Conservation (phyloP, 140 eudicot genomes). For the Flaveria floridana region DNA sequence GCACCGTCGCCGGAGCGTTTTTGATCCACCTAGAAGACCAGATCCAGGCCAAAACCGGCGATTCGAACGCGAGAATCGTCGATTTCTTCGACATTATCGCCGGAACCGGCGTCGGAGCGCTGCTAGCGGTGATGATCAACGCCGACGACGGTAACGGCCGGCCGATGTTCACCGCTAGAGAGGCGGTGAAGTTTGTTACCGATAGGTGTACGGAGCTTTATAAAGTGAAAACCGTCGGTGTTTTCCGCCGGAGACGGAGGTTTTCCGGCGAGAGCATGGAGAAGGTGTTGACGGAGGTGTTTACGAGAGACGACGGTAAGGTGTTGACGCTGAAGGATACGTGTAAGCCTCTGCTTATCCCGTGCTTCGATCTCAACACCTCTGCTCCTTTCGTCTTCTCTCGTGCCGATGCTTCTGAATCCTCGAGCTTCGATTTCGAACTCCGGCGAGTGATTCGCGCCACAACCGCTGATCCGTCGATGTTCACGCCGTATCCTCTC, state of each 20-base stretch:
- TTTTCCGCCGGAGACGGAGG: slow-evolving; percentile 45
- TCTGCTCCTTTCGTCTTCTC: slow-evolving; percentile 96
- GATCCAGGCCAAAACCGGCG: slow-evolving; percentile 79
- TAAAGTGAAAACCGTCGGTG: slow-evolving; percentile 39
- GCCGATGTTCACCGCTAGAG: slow-evolving; percentile 62
- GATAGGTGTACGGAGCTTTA: slow-evolving; percentile 38
- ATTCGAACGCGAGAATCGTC: slow-evolving; percentile 55
- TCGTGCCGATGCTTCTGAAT: slow-evolving; percentile 79
- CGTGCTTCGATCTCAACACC: slow-evolving; percentile 74
- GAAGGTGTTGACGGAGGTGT: slow-evolving; percentile 48
- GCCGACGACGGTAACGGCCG: slow-evolving; percentile 80
- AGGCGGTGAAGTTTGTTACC: slow-evolving; percentile 47
- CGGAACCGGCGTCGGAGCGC: slow-evolving; percentile 83
- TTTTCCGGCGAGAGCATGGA: slow-evolving; percentile 61
- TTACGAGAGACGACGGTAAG: slow-evolving; percentile 60
- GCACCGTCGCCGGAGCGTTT: slow-evolving; percentile 54
- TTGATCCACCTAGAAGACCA: slow-evolving; percentile 66
- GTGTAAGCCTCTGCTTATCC: slow-evolving; percentile 84
- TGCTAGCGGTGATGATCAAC: slow-evolving; percentile 64
- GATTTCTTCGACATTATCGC: slow-evolving; percentile 78
- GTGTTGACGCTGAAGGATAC: slow-evolving; percentile 69
- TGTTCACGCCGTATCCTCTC: slow-evolving; percentile 68
- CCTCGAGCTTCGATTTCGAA: slow-evolving; percentile 71
- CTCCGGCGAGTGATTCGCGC: slow-evolving; percentile 91
- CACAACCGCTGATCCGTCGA: slow-evolving; percentile 66